These are phyloP conservation scores for Xerocomus minutiporus DNA, from an alignment of 1,284 basidiomycete genomes.

Conservation along the genomic window DNA sequence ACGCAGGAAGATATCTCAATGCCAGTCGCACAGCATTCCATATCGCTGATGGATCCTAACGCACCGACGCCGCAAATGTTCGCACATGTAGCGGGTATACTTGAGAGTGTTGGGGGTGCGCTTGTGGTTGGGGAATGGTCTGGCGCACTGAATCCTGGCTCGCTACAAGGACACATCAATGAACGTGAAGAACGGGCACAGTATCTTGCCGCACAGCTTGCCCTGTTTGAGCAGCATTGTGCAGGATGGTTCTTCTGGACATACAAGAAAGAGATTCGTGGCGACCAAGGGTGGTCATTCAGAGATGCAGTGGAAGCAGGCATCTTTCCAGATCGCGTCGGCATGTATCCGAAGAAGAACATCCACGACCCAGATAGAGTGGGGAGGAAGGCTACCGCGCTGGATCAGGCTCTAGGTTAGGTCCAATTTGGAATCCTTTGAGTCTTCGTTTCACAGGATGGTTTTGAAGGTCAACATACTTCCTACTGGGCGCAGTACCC, in stretches of 20 bases:
- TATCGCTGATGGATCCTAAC: constrained; percentile 39
- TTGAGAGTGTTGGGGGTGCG: constrained; percentile 49
- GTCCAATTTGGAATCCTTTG: constrained; percentile 1
- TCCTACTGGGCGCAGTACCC: constrained; percentile 56
- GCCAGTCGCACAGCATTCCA: constrained; percentile 56
- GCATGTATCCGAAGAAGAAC: constrained; percentile 27
- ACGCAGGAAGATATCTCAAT: constrained; percentile 58
- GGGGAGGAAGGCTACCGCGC: constrained; percentile 35
- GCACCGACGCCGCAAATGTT: constrained; percentile 41
- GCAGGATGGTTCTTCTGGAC: constrained; percentile 90
- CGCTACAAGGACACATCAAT: constrained; percentile 44
- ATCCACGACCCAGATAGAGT: constrained; percentile 26
- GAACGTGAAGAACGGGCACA: constrained; percentile 45
- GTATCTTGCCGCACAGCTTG: constrained; percentile 66
- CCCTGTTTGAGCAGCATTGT: constrained; percentile 61
- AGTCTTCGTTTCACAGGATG: constrained; percentile 2
- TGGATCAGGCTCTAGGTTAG: constrained; percentile 42
- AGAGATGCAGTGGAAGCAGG: constrained; percentile 63
- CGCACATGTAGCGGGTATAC: constrained; percentile 40
- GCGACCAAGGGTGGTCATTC: constrained; percentile 78
- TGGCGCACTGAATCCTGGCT: constrained; percentile 69
- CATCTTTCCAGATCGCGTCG: constrained; percentile 54
- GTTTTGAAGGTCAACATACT: constrained; percentile 43
- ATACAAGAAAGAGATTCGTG: constrained; percentile 67
- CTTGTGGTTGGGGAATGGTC: constrained; percentile 85